A percentile compares a stretch with the other conserved stretches of the same genome.
Conservation (phyloP, 2,329 filamentous ascomycete genomes). For the Chrysoporthe puriensis region DNA sequence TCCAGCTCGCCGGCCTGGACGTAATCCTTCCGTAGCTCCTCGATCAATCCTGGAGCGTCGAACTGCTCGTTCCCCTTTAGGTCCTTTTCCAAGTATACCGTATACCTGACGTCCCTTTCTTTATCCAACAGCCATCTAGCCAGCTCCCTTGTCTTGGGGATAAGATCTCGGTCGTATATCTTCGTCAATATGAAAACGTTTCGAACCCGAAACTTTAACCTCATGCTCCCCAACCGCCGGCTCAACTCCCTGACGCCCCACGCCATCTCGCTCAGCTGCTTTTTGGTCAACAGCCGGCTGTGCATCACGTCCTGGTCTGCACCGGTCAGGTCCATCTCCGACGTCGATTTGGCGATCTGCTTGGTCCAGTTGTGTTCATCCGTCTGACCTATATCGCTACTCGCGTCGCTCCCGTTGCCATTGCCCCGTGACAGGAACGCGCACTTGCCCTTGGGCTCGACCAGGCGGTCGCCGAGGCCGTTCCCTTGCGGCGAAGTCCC, state of each 20-base stretch:
- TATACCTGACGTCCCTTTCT: conserved; percentile 69
- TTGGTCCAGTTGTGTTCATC: conserved; percentile 61
- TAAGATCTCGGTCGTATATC: conserved; percentile 80
- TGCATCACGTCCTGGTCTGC: conserved; percentile 43
- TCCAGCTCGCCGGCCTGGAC: conserved; percentile 34
- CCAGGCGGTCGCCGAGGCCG: conserved; percentile 29
- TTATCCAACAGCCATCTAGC: conserved; percentile 79
- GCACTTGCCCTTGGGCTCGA: conserved; percentile 42
- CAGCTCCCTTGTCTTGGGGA: conserved; percentile 76
- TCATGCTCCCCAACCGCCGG: conserved; percentile 81
- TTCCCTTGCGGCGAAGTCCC: conserved; percentile 34
- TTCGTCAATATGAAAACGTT: conserved; percentile 90
- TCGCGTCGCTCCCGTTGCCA: conserved; percentile 40
- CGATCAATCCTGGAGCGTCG: conserved; percentile 69
- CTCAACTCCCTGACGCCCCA: conserved; percentile 92
- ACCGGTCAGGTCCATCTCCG: conserved; percentile 32
- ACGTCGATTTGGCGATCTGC: conserved; percentile 49
- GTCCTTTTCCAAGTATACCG: conserved; percentile 81
- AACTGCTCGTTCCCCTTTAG: conserved; percentile 74
- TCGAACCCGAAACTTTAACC: conserved; percentile 78
- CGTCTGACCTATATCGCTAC: conserved; percentile 51
- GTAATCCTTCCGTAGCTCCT: conserved; percentile 58
- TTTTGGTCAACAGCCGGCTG: conserved; percentile 86
- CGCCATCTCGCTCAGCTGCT: conserved; percentile 94
- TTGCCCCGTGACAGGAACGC: conserved; percentile 40